Conservation (phyloP, 2,329 filamentous ascomycete genomes). For the Emydomyces testavorans region DNA sequence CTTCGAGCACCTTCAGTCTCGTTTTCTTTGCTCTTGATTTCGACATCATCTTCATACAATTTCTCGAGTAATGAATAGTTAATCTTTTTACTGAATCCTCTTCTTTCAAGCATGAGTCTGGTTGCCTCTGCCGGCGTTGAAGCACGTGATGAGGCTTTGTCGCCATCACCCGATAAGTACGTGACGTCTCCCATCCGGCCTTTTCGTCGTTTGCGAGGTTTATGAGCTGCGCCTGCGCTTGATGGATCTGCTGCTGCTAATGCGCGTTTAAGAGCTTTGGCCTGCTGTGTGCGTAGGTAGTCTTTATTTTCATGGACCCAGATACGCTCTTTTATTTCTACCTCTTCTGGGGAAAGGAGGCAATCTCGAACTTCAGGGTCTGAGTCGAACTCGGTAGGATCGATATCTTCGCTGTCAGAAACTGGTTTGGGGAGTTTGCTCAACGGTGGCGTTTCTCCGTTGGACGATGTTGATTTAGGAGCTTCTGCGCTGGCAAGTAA, state of each 20-base stretch:
- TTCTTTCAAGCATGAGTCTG: slow-evolving; percentile 54
- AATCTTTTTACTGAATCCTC: slow-evolving; percentile 61
- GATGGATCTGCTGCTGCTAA: slow-evolving; percentile 40
- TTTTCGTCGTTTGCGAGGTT: slow-evolving; percentile 41
- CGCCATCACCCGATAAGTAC: slow-evolving; percentile 40
- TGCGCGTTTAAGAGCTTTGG: slow-evolving; percentile 66
- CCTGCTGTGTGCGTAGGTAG: slow-evolving; percentile 76
- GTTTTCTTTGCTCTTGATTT: slow-evolving; percentile 17
- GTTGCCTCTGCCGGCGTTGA: slow-evolving; percentile 59
- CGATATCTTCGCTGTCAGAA: slow-evolving; percentile 47
- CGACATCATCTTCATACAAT: slow-evolving; percentile 30
- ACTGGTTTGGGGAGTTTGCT: slow-evolving; percentile 38
- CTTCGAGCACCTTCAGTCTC: slow-evolving; percentile 14
- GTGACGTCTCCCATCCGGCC: slow-evolving; percentile 38
- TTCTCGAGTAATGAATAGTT: slow-evolving; percentile 47
- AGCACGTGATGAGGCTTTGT: slow-evolving; percentile 53
- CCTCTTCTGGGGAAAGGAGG: slow-evolving; percentile 60
- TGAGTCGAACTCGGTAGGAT: slow-evolving; percentile 72
- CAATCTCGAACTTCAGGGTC: slow-evolving; percentile 81
- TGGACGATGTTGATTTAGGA: background rate
- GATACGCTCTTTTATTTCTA: slow-evolving; percentile 72
- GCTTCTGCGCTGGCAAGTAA: slow-evolving; percentile 24
- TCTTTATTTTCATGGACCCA: slow-evolving; percentile 95
- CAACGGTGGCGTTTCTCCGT: slow-evolving; percentile 10
- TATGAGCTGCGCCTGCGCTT: slow-evolving; percentile 21